These are phyloP conservation scores for Mycena sanguinolenta DNA, from an alignment of 768 basidiomycete genomes.

Conservation along the genomic window DNA sequence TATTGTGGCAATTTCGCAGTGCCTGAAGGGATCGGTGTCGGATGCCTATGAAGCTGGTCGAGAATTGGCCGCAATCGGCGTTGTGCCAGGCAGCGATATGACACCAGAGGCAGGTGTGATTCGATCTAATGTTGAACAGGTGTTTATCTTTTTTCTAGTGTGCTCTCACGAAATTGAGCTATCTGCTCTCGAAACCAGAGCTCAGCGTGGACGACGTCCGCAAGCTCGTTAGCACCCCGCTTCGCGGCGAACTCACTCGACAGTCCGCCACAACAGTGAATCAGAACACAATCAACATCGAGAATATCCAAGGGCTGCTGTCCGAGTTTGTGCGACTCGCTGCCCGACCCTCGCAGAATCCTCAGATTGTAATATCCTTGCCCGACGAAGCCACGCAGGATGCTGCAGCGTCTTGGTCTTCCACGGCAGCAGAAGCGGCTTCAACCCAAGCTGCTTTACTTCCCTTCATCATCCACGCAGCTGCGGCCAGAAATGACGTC, in stretches of 20 bases:
- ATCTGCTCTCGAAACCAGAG: slow-evolving; percentile 89
- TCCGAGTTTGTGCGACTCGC: slow-evolving; percentile 78
- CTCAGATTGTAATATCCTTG: slow-evolving; percentile 53
- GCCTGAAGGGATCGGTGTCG: slow-evolving; percentile 87
- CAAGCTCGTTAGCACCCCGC: slow-evolving; percentile 78
- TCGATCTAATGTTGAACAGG: background rate
- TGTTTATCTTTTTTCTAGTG: slow-evolving; percentile 63
- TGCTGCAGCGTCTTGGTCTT: slow-evolving; percentile 78
- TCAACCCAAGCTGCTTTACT: slow-evolving; percentile 78
- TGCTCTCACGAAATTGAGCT: slow-evolving; percentile 90
- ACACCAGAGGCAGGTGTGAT: slow-evolving; percentile 82
- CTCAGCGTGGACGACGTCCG: slow-evolving; percentile 78
- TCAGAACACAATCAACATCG: slow-evolving; percentile 62
- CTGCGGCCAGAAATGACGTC: slow-evolving; percentile 78
- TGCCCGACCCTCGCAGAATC: slow-evolving; percentile 50
- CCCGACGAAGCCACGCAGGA: slow-evolving; percentile 57
- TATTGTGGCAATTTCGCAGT: slow-evolving; percentile 94
- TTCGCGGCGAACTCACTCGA: slow-evolving; percentile 90
- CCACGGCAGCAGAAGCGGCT: slow-evolving; percentile 82
- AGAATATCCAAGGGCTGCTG: slow-evolving; percentile 74
- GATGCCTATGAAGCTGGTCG: slow-evolving; percentile 87
- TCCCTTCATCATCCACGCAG: slow-evolving; percentile 85
- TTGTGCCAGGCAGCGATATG: slow-evolving; percentile 92
- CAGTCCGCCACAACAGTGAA: slow-evolving; percentile 57
- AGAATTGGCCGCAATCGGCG: slow-evolving; percentile 76